phyloP scores from a whole-genome alignment of 1,284 basidiomycete genomes.

The Taiwanofungus camphoratus region DNA sequence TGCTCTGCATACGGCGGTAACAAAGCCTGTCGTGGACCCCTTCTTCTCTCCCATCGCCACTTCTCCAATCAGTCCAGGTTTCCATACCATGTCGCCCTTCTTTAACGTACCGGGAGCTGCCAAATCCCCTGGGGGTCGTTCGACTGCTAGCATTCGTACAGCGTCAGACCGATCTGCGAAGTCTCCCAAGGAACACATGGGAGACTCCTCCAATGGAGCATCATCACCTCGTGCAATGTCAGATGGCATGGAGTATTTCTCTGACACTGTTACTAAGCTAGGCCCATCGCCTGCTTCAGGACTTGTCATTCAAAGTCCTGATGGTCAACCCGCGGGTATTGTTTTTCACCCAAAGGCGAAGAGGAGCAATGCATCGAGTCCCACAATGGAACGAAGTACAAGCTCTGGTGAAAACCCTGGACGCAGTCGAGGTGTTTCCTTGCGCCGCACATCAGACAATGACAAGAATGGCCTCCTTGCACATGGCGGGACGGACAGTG shows the following conservation, averaged over 20 bases:
- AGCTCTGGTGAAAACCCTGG: slow-evolving; percentile 2
- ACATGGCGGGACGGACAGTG: slow-evolving; percentile 1
- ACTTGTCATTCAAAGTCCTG: slow-evolving; percentile 86
- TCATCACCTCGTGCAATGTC: slow-evolving; percentile 70
- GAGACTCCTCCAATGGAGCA: slow-evolving; percentile 36
- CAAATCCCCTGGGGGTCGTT: slow-evolving; percentile 36
- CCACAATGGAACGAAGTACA: slow-evolving; percentile 10
- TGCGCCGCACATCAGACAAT: slow-evolving; percentile 17
- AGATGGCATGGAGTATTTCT: slow-evolving; percentile 87
- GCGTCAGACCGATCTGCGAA: slow-evolving; percentile 54
- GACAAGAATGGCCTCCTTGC: slow-evolving; percentile 9
- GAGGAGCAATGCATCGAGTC: slow-evolving; percentile 20
- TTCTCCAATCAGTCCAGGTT: slow-evolving; percentile 70
- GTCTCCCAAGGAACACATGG: slow-evolving; percentile 42
- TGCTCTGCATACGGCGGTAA: slow-evolving; percentile 81
- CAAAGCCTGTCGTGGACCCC: slow-evolving; percentile 81
- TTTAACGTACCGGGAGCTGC: slow-evolving; percentile 35
- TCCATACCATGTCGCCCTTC: slow-evolving; percentile 36
- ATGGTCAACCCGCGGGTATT: slow-evolving; percentile 90
- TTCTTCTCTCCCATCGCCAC: slow-evolving; percentile 92
- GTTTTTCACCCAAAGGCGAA: slow-evolving; percentile 83
- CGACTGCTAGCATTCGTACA: slow-evolving; percentile 45
- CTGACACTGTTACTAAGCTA: slow-evolving; percentile 65
- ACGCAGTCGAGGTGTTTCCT: slow-evolving; percentile 14
- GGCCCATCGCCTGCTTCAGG: slow-evolving; percentile 80